Conservation (phyloP, 768 basidiomycete species). For the Amanita polypyramis region DNA sequence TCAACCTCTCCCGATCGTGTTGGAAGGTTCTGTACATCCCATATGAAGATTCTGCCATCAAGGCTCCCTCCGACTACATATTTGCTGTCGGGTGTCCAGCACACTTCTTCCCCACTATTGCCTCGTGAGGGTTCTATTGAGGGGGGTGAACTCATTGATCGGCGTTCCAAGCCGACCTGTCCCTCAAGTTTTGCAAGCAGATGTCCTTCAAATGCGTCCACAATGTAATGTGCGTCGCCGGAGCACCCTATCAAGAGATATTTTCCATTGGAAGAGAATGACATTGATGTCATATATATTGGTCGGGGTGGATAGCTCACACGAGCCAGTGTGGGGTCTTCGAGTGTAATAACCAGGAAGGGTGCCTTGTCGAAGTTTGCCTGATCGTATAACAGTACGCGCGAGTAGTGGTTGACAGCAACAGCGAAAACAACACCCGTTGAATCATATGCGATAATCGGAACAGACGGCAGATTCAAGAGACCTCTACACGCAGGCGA, state of each 20-base stretch:
- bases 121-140: constrained; percentile 66
- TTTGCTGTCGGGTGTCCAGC: constrained; percentile 92
- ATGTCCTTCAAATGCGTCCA: constrained; percentile 84
- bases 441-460: constrained; percentile 78
- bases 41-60: constrained; percentile 77
- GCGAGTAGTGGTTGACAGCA: constrained; percentile 70
- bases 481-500: constrained; percentile 68
- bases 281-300: constrained; percentile 84
- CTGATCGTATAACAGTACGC: constrained; percentile 79
- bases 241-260: constrained; percentile 90
- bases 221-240: constrained; percentile 83
- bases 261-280: constrained; percentile 86
- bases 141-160: constrained; percentile 35
- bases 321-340: constrained; percentile 66
- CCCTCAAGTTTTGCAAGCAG: constrained; percentile 82
- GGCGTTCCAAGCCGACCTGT: constrained; percentile 72
- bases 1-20: constrained; percentile 41
- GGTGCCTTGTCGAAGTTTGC: constrained; percentile 87
- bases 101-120: constrained; percentile 86
- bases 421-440: constrained; percentile 82
- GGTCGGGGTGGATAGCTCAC: constrained; percentile 80
- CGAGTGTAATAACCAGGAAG: constrained; percentile 73
- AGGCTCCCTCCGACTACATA: constrained; percentile 79
- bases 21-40: constrained; percentile 72
- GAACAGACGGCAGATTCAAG: constrained; percentile 61